Evolutionary conservation across 768 basidiomycete species (phyloP).

Genomic region (Paxillus ammoniavirescens): DNA sequence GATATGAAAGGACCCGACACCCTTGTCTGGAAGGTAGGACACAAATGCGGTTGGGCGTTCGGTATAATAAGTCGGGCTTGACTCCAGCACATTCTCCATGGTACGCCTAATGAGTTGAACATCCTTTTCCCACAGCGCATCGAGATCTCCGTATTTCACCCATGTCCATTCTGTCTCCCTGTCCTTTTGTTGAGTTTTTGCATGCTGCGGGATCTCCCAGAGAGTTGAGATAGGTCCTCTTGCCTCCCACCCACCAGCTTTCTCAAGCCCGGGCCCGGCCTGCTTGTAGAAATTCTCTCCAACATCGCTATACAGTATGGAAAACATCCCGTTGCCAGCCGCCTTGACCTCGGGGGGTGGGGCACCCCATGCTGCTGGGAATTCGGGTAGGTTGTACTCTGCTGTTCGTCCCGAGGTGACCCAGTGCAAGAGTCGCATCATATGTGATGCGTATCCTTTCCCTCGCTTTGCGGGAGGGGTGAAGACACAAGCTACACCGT

Average conservation of each 20-base stretch:
- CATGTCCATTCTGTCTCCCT: constrained; percentile 15
- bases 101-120: constrained; percentile 34
- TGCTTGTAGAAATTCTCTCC: constrained; percentile 44
- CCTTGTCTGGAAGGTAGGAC: constrained; percentile 42
- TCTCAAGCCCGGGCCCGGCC: constrained; percentile 35
- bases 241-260: constrained; percentile 44
- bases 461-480: constrained; percentile 48
- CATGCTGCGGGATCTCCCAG: constrained; percentile 33
- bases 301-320: constrained; percentile 53
- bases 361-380: constrained; percentile 43
- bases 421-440: constrained; percentile 67
- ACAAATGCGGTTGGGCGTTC: constrained; percentile 22
- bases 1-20: constrained; percentile 48
- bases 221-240: constrained; percentile 36
- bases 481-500: constrained; percentile 57
- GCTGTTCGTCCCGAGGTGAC: constrained; percentile 38
- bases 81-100: constrained; percentile 15
- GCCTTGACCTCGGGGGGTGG: constrained; percentile 37
- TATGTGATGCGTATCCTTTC: constrained; percentile 57
- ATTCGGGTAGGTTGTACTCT: constrained; percentile 30
- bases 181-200: not conserved
- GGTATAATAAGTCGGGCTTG: constrained; percentile 5
- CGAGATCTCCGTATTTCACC: constrained; percentile 37
- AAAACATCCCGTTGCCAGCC: constrained; percentile 43
- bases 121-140: constrained; percentile 41